A percentile compares a stretch with the other conserved stretches of the same genome.
Conservation (phyloP, 2,329 filamentous ascomycete species). For the Calonectria hongkongensis region DNA sequence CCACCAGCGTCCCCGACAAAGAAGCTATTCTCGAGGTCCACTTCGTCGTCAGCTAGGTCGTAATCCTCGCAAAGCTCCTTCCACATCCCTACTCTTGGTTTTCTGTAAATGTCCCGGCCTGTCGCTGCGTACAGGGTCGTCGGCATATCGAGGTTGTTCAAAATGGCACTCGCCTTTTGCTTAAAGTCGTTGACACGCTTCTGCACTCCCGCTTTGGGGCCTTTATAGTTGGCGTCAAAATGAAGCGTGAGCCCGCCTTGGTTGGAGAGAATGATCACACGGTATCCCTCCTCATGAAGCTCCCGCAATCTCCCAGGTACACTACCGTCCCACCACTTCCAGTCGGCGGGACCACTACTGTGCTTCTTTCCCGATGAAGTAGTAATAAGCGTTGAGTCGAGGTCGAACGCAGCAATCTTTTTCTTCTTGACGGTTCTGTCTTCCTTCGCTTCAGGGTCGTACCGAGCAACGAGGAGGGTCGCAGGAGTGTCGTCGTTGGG, state of each 20-base stretch:
- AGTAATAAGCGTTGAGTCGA: constrained; percentile 91
- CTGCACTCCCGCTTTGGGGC: constrained; percentile 74
- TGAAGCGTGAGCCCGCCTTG: constrained; percentile 89
- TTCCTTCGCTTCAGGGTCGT: constrained; percentile 68
- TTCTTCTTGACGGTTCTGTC: constrained; percentile 60
- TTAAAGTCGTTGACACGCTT: constrained; percentile 88
- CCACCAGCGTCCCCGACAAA: constrained; percentile 93
- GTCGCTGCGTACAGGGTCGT: constrained; percentile 91
- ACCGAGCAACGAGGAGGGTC: constrained; percentile 85
- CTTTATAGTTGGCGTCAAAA: constrained; percentile 79
- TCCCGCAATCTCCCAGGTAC: constrained; percentile 81
- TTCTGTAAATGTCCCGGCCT: constrained; percentile 86
- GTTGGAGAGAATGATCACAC: constrained; percentile 89
- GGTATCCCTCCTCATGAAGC: constrained; percentile 82
- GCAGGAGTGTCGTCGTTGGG: constrained; percentile 67
- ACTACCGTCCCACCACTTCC: constrained; percentile 92
- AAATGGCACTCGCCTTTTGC: constrained; percentile 81
- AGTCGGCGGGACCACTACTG: constrained; percentile 82
- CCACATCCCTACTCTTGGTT: constrained; percentile 95
- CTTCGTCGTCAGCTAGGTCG: constrained; percentile 70
- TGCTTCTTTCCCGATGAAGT: constrained; percentile 89
- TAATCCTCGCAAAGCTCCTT: constrained; percentile 75
- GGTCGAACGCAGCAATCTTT: constrained; percentile 84
- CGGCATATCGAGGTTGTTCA: constrained; percentile 84
- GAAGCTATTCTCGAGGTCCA: constrained; percentile 84